Evolutionary conservation across 1,139 yeast genomes (phyloP).

Genomic region (Diutina pseudorugosa): DNA sequence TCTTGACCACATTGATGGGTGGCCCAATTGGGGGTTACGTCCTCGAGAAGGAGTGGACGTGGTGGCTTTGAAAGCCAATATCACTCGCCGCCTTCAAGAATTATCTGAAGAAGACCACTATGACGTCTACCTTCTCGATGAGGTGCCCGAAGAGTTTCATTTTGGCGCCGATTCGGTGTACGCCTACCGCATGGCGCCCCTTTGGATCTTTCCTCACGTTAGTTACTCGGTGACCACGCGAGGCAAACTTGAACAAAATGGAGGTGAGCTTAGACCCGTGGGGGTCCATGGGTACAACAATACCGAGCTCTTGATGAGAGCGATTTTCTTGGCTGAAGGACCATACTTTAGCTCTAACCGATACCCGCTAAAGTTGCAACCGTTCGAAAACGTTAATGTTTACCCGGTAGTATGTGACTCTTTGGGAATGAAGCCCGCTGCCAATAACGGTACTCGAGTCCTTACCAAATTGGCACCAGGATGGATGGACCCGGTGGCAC

Average conservation of each 20-base stretch:
- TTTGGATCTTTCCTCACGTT: constrained; percentile 74
- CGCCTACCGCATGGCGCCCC: constrained; percentile 60
- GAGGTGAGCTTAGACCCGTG: constrained; percentile 42
- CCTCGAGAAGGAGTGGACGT: constrained; percentile 30
- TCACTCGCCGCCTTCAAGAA: constrained; percentile 14
- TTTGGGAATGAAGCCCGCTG: constrained; percentile 41
- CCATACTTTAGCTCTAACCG: constrained; percentile 45
- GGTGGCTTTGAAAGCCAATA: constrained; percentile 24
- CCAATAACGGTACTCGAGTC: constrained; percentile 44
- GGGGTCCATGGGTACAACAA: constrained; percentile 86
- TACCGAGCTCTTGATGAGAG: constrained; percentile 69
- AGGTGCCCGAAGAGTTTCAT: constrained; percentile 51
- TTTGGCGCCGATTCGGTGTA: constrained; percentile 45
- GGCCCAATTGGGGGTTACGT: constrained; percentile 78
- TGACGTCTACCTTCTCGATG: constrained; percentile 40
- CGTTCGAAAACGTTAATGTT: constrained; percentile 63
- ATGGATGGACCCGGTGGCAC: constrained; percentile 39
- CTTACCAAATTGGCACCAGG: constrained; percentile 21
- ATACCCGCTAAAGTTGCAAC: constrained; percentile 26
- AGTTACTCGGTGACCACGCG: constrained; percentile 71
- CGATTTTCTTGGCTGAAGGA: constrained; percentile 68
- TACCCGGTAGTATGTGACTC: constrained; percentile 68
- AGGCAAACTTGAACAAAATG: constrained; percentile 36
- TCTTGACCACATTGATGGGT: constrained; percentile 65
- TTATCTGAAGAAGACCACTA: constrained; percentile 24